A percentile compares a stretch with the other conserved stretches of the same genome.
These are phyloP conservation scores for Pyrrhoderma lamaoense DNA, from an alignment of 1,284 basidiomycete species.

Conservation along the genomic window DNA sequence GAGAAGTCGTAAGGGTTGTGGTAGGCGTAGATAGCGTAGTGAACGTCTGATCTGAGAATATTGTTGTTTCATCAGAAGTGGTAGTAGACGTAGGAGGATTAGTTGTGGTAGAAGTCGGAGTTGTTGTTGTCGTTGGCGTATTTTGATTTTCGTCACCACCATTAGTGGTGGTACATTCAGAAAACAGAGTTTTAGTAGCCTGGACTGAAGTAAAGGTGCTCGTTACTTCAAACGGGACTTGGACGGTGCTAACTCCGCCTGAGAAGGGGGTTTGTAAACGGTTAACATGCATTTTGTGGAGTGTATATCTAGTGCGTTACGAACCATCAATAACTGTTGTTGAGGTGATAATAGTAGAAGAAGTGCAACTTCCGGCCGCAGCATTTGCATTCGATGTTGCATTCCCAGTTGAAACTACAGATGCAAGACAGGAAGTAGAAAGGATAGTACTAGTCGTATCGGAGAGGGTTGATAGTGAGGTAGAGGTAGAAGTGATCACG, in stretches of 20 bases:
- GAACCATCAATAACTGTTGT: constrained; percentile 30
- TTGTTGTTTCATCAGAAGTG: constrained; percentile 1
- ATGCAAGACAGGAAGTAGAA: constrained; percentile 27
- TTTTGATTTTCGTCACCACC: constrained; percentile 7
- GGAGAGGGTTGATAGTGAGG: constrained; percentile 24
- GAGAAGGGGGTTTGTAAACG: constrained; percentile 1
- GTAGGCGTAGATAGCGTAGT: constrained; percentile 13
- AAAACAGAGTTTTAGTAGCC: constrained; percentile 35
- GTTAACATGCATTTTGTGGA: too few species aligned
- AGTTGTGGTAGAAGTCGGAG: constrained; percentile 1
- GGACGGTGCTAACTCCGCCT: constrained; percentile 29
- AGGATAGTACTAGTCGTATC: constrained; percentile 26
- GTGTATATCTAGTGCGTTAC: constrained; percentile 15
- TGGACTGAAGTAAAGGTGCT: constrained; percentile 25
- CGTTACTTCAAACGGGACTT: constrained; percentile 31
- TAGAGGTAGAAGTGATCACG: constrained; percentile 31
- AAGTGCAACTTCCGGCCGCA: constrained; percentile 22
- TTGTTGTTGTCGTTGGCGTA: constrained; percentile 9
- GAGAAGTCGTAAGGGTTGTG: constrained; percentile 11
- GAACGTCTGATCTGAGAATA: constrained; percentile 1
- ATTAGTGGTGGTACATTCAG: constrained; percentile 24
- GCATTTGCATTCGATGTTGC: neutral
- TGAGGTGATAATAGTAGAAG: constrained; percentile 23
- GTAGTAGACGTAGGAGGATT: constrained; percentile 4
- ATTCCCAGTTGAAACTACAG: constrained; percentile 20